phyloP scores from a whole-genome alignment of 2,329 filamentous ascomycete genomes.

The Aspergillus sp. region DNA sequence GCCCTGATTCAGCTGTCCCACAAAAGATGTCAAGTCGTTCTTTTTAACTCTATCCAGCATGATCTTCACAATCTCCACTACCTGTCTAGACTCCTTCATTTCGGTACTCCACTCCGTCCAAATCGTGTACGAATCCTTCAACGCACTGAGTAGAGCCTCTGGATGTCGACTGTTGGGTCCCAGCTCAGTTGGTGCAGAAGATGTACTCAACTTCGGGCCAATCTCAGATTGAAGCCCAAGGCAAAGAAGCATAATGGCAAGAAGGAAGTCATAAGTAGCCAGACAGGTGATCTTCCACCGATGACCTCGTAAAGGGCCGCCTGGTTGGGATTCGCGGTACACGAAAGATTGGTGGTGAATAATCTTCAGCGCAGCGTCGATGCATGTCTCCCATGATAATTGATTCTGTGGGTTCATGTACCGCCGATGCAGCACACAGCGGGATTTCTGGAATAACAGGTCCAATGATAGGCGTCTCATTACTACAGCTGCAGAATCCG shows the following conservation, averaged over 20 bases:
- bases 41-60: background rate
- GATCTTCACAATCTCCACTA: background rate
- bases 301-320: conserved; percentile 33
- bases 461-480: background rate
- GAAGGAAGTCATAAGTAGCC: conserved; percentile 34
- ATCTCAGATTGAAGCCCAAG: conserved; percentile 31
- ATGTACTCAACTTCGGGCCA: background rate
- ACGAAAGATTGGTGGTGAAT: conserved; percentile 39
- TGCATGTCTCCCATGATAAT: conserved; percentile 36
- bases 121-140: background rate
- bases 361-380: conserved; percentile 40
- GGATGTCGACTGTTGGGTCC: background rate
- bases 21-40: background rate
- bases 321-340: conserved; percentile 34
- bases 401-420: conserved; percentile 25
- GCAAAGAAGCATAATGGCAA: conserved; percentile 42
- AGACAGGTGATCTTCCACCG: conserved; percentile 39
- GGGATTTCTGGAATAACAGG: background rate
- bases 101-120: background rate
- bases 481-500: background rate
- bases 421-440: conserved; percentile 5
- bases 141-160: background rate
- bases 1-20: background rate
- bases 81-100: background rate
- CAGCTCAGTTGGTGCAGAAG: background rate